Conservation (phyloP, 768 basidiomycete genomes). For the Pilatotrama ljubarskyi region DNA sequence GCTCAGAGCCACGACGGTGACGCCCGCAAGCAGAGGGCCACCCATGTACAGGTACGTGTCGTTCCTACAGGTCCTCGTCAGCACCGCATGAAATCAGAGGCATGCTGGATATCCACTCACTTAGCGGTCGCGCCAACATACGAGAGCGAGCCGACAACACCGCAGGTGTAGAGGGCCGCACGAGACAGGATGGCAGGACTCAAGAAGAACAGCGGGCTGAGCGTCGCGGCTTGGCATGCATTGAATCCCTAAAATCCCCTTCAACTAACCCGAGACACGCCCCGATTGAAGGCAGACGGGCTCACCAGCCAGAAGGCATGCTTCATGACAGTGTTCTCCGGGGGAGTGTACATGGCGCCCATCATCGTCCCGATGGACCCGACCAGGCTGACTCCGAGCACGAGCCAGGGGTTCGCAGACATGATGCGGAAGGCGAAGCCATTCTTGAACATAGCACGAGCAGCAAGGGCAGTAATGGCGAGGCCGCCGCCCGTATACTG, state of each 20-base stretch:
- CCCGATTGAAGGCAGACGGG: conserved; percentile 8
- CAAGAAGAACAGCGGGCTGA: conserved; percentile 88
- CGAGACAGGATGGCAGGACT: conserved; percentile 82
- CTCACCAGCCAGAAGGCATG: conserved; percentile 80
- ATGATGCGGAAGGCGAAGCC: conserved; percentile 73
- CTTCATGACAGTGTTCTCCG: conserved; percentile 74
- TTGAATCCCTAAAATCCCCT: conserved; percentile 65
- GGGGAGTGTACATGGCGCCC: conserved; percentile 75
- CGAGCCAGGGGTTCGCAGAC: conserved; percentile 85
- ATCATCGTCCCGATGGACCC: conserved; percentile 86
- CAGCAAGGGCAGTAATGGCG: conserved; percentile 72
- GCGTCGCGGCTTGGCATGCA: conserved; percentile 79
- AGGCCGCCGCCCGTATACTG: conserved; percentile 84
- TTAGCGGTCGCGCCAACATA: conserved; percentile 89
- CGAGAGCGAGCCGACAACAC: conserved; percentile 81
- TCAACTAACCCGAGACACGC: not conserved
- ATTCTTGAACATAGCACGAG: conserved; percentile 72
- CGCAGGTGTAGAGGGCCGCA: conserved; percentile 85
- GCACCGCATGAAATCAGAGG: not conserved
- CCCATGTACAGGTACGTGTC: conserved; percentile 87
- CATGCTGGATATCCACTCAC: conserved; percentile 36
- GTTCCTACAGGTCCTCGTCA: conserved; percentile 39
- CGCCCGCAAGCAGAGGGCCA: conserved; percentile 84
- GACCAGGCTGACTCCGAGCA: conserved; percentile 77
- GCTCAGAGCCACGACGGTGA: conserved; percentile 84